phyloP scores from a whole-genome alignment of 768 basidiomycete genomes.

The Boletus sp. region DNA sequence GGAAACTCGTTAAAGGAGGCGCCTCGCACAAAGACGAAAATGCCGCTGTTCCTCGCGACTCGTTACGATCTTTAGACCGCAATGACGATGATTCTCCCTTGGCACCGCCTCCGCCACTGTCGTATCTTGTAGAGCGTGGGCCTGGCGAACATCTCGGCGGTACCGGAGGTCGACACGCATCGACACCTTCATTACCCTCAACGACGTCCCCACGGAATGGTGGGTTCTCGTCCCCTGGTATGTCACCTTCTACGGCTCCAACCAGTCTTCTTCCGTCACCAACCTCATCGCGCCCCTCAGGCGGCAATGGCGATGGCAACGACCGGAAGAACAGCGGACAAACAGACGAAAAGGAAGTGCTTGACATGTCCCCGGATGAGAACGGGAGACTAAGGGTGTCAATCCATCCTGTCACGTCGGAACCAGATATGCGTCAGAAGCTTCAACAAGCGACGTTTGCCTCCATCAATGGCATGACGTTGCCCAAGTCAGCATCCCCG shows the following conservation, averaged over 20 bases:
- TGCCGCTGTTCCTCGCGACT: conserved; percentile 26
- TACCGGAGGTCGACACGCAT: conserved; percentile 50
- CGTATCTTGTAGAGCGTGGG: conserved; percentile 69
- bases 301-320: conserved; percentile 51
- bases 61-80: conserved; percentile 38
- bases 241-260: conserved; percentile 72
- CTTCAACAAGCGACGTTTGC: conserved; percentile 36
- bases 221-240: conserved; percentile 52
- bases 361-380: conserved; percentile 28
- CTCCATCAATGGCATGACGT: conserved; percentile 30
- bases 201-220: conserved; percentile 53
- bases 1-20: conserved; percentile 68
- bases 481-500: conserved; percentile 20
- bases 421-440: conserved; percentile 58
- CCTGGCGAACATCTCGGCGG: conserved; percentile 50
- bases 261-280: conserved; percentile 76
- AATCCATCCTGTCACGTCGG: conserved; percentile 55
- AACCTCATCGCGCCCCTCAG: conserved; percentile 64
- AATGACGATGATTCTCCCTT: conserved; percentile 72
- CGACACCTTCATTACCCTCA: conserved; percentile 67
- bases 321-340: conserved; percentile 40
- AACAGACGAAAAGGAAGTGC: conserved; percentile 43
- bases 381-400: conserved; percentile 37
- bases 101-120: conserved; percentile 87
- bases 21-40: conserved; percentile 41